Evolutionary conservation across 768 basidiomycete species (phyloP).

Genomic region (Hemileccinum impolitum): DNA sequence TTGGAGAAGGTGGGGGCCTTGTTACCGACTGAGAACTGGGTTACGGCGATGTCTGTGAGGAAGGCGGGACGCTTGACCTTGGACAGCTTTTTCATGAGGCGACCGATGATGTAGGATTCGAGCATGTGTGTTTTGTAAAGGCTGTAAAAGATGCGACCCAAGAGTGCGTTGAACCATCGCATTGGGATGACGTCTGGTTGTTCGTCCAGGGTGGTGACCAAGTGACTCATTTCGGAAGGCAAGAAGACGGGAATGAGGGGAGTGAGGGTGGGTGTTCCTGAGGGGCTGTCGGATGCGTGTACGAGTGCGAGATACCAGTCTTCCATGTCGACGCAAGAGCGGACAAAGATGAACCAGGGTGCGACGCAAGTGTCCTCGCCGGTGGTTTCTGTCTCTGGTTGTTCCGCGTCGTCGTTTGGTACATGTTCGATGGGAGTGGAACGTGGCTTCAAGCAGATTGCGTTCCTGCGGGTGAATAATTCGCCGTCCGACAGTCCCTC

Average conservation of each 20-base stretch:
- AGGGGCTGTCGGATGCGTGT: slow-evolving; percentile 64
- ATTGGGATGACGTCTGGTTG: slow-evolving; percentile 96
- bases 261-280: slow-evolving; percentile 56
- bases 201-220: slow-evolving; percentile 83
- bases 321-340: slow-evolving; percentile 89
- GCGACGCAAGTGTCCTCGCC: slow-evolving; percentile 29
- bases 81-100: slow-evolving; percentile 90
- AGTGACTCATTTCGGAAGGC: slow-evolving; percentile 73
- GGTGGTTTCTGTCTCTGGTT: too few relatives aligned
- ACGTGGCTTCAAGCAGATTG: slow-evolving; percentile 72
- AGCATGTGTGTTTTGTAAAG: slow-evolving; percentile 81
- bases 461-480: slow-evolving; percentile 86
- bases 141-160: slow-evolving; percentile 91
- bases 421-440: too few relatives aligned
- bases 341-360: slow-evolving; percentile 94
- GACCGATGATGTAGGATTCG: slow-evolving; percentile 80
- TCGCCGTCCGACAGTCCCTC: slow-evolving; percentile 81
- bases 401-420: too few relatives aligned
- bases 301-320: slow-evolving; percentile 90
- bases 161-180: slow-evolving; percentile 94
- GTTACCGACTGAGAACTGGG: slow-evolving; percentile 86
- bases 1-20: slow-evolving; percentile 86
- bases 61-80: slow-evolving; percentile 89
- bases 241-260: slow-evolving; percentile 67
- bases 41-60: slow-evolving; percentile 80